Base-by-base conservation (phyloP, 2,329 filamentous ascomycete species). In the Cercospora sojina region DNA sequence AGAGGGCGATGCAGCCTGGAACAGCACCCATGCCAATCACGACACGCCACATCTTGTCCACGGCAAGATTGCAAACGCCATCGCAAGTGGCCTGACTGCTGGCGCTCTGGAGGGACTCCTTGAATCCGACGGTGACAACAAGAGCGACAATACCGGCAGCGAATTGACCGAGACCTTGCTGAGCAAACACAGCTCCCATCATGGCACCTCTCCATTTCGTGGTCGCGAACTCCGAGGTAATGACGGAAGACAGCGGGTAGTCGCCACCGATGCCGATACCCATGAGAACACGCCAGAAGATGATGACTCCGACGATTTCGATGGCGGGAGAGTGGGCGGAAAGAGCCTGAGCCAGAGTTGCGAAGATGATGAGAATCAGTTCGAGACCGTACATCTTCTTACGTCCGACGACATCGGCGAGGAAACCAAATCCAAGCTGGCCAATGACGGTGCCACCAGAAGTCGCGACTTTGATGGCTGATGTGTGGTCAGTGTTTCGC, bases 31-130 rank as follows among this genome's bases (percentile, higher is more conserved):
- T 91, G 12, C 91, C 91, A 74, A 95, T 91, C 58, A 95, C 84
- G 13, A 88, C 84, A 71, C 91, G 86, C 91, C 91, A 95, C 90
- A 93, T 93, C 84, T 92, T 93, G 81, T 95, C 91, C 5, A 93
- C 90, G 1, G 91, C 90, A 0, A 86, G 75, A 64, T 86, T 85
- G 74, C 91, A 95, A 47, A 80, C 82, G 29, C 83, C 84, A 61
- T 85, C 83, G 77, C 92, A 95, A 56, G 82, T 77, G 29, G 80
- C 81, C 4, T 84, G 82, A 1, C 79, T 79, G 59, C 82, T 73
- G 0, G 73, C 74, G 5, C 65, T 70, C 38, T 66, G 27, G 49
- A 79, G 75, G 12, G 76, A 78, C 47, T 73, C 74, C 71, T 78
- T 76, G 76, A 79, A 79, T 32, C 77, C 77, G n/a, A 69, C 68